Evolutionary conservation across 306 rosid species (phyloP), one percentile per base, ranked within the genome.

Genomic region (Begonia fuchsioides): DNA sequence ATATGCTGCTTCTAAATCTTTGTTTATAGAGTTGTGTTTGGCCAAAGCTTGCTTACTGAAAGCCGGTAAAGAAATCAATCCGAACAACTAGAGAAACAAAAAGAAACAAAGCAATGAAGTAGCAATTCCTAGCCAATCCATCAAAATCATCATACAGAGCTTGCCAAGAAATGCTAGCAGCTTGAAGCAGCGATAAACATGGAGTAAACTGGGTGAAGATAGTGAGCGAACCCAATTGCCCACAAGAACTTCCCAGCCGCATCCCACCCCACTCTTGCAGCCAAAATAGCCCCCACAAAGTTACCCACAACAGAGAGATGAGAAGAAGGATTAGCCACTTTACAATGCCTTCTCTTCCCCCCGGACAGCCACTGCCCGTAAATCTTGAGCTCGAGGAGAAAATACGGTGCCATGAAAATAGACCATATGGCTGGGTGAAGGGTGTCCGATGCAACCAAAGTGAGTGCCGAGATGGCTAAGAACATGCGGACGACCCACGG

Each of bases 311-410:
- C 90, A 5, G 96, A 76, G 16, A 86, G 81, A 57, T 86, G 78
- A n/a, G 82, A 41, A 17, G 93, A 82, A 8, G 96, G 94, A 49
- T 86, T 86, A 1, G 67, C 93, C 49, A 86, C 96, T 62, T 70
- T 82, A 57, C 82, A 79, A 0, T 82, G 76, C 1, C 90, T 76
- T 19, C 96, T 72, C 48, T 86, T 86, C 0, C 96, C 90, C 0
- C 96, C 96, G 1, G 96, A 86, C 43, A 86, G 77, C 90, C 96
- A 86, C 48, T 86, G 96, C 1, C 93, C 90, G 47, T 82, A 79
- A 57, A 86, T 82, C 67, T 82, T 86, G 32, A 86, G 83, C 59
- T 82, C 96, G 2, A 86, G 81, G 10, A 76, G 35, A 53, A 87
- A 79, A 50, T 87, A 87, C 9, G 94, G 94, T 15, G 48, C 77